These are phyloP conservation scores for Phytophthora idaei DNA, from an alignment of 352 stramenopile genomes.

Conservation along the genomic window DNA sequence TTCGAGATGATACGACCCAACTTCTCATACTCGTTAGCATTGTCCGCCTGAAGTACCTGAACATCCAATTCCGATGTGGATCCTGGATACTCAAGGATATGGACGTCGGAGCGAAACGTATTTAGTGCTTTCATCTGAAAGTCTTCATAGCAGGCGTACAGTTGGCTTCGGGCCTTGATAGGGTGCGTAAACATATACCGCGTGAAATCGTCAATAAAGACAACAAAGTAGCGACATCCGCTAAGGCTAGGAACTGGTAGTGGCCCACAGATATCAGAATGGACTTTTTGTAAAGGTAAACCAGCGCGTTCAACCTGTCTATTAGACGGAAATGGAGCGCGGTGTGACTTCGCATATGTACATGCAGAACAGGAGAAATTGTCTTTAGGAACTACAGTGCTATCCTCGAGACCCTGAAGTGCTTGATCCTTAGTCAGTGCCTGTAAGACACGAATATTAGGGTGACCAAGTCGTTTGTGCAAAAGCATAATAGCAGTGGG, in stretches of 20 bases:
- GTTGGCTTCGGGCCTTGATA: background rate
- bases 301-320: conserved; percentile 2
- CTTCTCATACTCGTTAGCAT: too few species aligned
- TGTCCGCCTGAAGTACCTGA: too few species aligned
- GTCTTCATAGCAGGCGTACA: background rate
- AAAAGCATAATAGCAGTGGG: background rate
- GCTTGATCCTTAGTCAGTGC: too few species aligned
- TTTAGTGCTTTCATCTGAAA: background rate
- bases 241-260: conserved; percentile 11
- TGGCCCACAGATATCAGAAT: conserved; percentile 14
- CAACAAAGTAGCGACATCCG: conserved; percentile 9
- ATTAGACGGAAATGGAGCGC: conserved; percentile 2
- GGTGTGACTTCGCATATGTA: conserved; percentile 4
- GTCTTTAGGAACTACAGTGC: background rate
- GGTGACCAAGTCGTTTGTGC: too few species aligned
- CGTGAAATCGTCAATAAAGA: conserved; percentile 4
- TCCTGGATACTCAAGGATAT: background rate
- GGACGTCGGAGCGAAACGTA: too few species aligned
- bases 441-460: too few species aligned
- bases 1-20: too few species aligned
- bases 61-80: too few species aligned
- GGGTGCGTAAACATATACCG: conserved; percentile 7
- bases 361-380: background rate
- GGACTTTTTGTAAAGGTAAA: conserved; percentile 10
- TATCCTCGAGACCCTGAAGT: too few species aligned